Conservation (phyloP, 768 basidiomycete genomes). For the Hypholoma fasciculare region DNA sequence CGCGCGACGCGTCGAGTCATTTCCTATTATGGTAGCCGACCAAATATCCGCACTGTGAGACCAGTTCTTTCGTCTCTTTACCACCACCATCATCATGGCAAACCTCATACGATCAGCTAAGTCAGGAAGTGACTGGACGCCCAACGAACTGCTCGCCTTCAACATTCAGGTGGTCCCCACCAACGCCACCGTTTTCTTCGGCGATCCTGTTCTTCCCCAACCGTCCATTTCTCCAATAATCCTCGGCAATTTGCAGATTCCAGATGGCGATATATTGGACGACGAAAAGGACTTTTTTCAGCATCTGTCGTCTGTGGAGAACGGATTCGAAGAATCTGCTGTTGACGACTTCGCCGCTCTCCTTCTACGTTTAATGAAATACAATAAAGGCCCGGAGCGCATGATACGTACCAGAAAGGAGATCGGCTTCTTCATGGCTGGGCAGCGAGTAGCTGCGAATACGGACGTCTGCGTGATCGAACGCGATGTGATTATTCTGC, state of each 20-base stretch:
- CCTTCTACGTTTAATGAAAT: constrained; percentile 24
- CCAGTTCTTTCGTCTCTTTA: background rate
- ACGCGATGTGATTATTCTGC: constrained; percentile 11
- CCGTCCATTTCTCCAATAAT: constrained; percentile 11
- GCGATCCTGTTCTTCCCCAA: constrained; percentile 15
- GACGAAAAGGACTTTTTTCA: constrained; percentile 11
- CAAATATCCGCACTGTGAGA: background rate
- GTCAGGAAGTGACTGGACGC: background rate
- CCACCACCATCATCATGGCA: background rate
- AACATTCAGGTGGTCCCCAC: constrained; percentile 21
- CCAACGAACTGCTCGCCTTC: constrained; percentile 24
- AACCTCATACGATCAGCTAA: background rate
- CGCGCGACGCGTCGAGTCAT: too few species aligned
- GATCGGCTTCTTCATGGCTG: constrained; percentile 27
- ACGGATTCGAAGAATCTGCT: constrained; percentile 29
- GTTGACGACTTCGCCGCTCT: constrained; percentile 32
- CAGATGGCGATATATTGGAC: background rate
- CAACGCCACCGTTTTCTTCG: constrained; percentile 25
- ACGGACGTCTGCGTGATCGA: constrained; percentile 33
- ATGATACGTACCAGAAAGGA: constrained; percentile 22
- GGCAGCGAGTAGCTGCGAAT: constrained; percentile 20
- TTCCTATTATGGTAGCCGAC: too few species aligned
- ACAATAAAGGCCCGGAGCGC: constrained; percentile 15
- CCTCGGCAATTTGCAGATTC: constrained; percentile 3
- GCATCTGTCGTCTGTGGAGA: constrained; percentile 18